Conservation (phyloP, 2,329 filamentous ascomycete species). For the Diaporthe sp. region DNA sequence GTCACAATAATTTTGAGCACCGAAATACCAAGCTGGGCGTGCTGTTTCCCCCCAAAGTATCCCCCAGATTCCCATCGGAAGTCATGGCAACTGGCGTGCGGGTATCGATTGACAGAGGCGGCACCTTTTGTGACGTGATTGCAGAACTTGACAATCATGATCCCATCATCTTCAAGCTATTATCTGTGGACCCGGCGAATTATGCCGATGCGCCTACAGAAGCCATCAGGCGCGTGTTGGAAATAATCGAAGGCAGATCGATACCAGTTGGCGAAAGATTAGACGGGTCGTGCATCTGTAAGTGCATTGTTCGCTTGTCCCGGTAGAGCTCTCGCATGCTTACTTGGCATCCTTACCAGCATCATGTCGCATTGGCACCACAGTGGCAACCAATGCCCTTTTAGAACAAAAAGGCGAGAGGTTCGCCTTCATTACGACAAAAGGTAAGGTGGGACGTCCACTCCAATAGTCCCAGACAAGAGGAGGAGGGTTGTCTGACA, state of each 20-base stretch:
- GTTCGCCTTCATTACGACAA: constrained; percentile 41
- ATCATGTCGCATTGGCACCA: constrained; percentile 39
- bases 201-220: constrained; percentile 78
- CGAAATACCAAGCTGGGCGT: not conserved
- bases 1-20: not conserved
- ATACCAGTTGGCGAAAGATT: constrained; percentile 34
- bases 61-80: not conserved
- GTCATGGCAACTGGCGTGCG: constrained; percentile 31
- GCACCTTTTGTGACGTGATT: constrained; percentile 77
- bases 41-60: not conserved
- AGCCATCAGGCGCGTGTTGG: constrained; percentile 70
- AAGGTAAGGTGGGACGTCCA: not conserved
- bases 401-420: constrained; percentile 40
- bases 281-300: constrained; percentile 11
- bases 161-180: constrained; percentile 76
- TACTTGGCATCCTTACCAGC: constrained; percentile 34
- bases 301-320: not conserved
- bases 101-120: constrained; percentile 63
- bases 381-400: constrained; percentile 40
- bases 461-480: not conserved
- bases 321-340: not conserved
- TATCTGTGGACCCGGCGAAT: constrained; percentile 76
- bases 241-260: constrained; percentile 52
- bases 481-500: constrained; percentile 37
- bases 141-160: constrained; percentile 73